A percentile compares a stretch with the other conserved stretches of the same genome.
phyloP scores from a whole-genome alignment of 2,329 filamentous ascomycete genomes.

The Botrytis tulipae region DNA sequence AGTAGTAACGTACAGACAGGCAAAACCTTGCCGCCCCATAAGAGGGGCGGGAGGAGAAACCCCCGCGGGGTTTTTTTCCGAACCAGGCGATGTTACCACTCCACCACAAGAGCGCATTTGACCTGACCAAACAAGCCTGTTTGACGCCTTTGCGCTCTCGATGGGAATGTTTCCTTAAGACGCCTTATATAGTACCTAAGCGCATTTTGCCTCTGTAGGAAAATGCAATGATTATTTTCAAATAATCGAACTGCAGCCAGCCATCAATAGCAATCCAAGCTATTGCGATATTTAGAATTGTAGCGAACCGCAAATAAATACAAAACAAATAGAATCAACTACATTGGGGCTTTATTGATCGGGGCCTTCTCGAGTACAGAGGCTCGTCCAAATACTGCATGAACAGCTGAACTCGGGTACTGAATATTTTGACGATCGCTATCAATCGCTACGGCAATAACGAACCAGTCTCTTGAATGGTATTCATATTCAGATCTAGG shows the following conservation, averaged over 20 bases:
- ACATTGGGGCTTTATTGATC: too few relatives aligned
- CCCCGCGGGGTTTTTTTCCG: not conserved
- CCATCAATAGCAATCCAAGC: too few relatives aligned
- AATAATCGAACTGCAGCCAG: not conserved
- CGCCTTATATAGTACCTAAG: not conserved
- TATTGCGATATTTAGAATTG: not conserved
- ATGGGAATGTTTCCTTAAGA: not conserved
- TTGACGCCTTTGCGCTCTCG: constrained; percentile 4
- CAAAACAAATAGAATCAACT: not conserved
- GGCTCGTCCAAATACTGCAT: not conserved
- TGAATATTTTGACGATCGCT: not conserved
- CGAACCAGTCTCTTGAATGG: not conserved
- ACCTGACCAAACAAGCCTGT: not conserved
- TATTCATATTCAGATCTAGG: not conserved
- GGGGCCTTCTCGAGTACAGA: not conserved
- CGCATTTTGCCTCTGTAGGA: not conserved
- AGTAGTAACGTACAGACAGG: not conserved
- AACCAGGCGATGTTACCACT: constrained; percentile 5
- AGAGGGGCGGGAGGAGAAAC: constrained; percentile 2
- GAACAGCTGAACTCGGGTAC: not conserved
- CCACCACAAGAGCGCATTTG: constrained; percentile 1
- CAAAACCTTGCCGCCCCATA: not conserved
- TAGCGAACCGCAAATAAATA: too few relatives aligned
- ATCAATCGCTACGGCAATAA: not conserved
- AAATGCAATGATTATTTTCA: not conserved